These are phyloP conservation scores for Elongisporangium anandrum DNA, from an alignment of 352 stramenopile species.

Conservation along the genomic window DNA sequence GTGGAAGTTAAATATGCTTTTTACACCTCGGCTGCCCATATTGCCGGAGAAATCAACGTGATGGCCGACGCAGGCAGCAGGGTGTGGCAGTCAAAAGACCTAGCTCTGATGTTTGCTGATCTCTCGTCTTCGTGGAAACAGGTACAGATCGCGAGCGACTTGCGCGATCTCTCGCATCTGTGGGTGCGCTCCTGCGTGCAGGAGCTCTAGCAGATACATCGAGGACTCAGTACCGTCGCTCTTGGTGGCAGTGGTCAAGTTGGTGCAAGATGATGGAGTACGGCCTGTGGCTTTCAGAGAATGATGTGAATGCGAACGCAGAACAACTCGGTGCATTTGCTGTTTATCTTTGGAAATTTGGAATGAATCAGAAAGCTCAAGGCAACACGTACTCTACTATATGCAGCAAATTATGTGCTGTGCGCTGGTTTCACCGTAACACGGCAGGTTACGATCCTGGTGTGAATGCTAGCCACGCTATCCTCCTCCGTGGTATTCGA, in stretches of 20 bases:
- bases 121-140: constrained; percentile 7
- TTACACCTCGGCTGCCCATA: constrained; percentile 8
- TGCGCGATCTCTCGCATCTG: constrained; percentile 11
- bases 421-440: constrained; percentile 9
- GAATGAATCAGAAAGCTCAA: constrained; percentile 6
- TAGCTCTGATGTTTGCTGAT: constrained; percentile 7
- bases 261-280: constrained; percentile 11
- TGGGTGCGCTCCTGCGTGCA: constrained; percentile 11
- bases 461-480: constrained; percentile 10
- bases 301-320: constrained; percentile 1
- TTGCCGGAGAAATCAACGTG: constrained; percentile 5
- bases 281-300: not conserved
- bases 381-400: constrained; percentile 16
- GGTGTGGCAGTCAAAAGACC: constrained; percentile 10
- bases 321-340: constrained; percentile 13
- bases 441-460: constrained; percentile 12
- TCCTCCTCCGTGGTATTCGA: constrained; percentile 6
- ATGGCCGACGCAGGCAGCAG: constrained; percentile 13
- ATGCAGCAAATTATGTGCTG: constrained; percentile 9
- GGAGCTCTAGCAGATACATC: constrained; percentile 8
- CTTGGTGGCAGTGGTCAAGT: constrained; percentile 5
- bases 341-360: constrained; percentile 13
- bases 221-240: constrained; percentile 2
- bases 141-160: constrained; percentile 8
- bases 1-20: constrained; percentile 9